These are phyloP conservation scores for Pseudogymnoascus sp. DNA, from an alignment of 2,329 filamentous ascomycete genomes.

Conservation along the genomic window DNA sequence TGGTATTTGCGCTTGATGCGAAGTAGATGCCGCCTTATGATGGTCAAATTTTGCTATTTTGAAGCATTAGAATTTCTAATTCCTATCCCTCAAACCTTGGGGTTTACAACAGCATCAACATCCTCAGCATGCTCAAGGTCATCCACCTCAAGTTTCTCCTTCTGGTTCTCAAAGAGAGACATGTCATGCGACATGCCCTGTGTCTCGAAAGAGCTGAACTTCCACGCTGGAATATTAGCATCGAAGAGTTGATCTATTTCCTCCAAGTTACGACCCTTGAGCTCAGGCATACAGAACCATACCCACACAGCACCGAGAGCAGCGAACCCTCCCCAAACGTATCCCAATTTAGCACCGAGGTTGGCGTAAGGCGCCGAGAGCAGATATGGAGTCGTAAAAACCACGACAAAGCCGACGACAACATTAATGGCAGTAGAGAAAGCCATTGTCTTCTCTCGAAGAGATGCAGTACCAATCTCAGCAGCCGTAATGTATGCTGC, in stretches of 20 bases:
- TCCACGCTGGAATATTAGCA: conserved; percentile 12
- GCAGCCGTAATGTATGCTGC: conserved; percentile 17
- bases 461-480: conserved; percentile 14
- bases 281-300: conserved; percentile 16
- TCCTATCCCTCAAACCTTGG: background rate
- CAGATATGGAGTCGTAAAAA: conserved; percentile 18
- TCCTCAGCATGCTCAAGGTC: background rate
- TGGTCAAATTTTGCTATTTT: background rate
- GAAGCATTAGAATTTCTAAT: background rate
- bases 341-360: conserved; percentile 15
- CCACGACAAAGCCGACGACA: conserved; percentile 18
- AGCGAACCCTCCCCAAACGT: conserved; percentile 13
- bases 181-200: background rate
- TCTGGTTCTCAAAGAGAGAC: background rate
- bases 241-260: conserved; percentile 26
- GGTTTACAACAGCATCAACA: background rate
- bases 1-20: no score
- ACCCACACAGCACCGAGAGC: conserved; percentile 10
- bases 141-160: background rate
- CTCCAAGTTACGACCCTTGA: conserved; percentile 18
- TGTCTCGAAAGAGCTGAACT: background rate
- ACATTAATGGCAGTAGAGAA: conserved; percentile 18
- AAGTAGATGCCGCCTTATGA: no score
- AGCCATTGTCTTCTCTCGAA: conserved; percentile 20
- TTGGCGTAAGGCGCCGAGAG: conserved; percentile 12